These are phyloP conservation scores for Thalassiosira exigua DNA, from an alignment of 352 stramenopile species.

Conservation along the genomic window DNA sequence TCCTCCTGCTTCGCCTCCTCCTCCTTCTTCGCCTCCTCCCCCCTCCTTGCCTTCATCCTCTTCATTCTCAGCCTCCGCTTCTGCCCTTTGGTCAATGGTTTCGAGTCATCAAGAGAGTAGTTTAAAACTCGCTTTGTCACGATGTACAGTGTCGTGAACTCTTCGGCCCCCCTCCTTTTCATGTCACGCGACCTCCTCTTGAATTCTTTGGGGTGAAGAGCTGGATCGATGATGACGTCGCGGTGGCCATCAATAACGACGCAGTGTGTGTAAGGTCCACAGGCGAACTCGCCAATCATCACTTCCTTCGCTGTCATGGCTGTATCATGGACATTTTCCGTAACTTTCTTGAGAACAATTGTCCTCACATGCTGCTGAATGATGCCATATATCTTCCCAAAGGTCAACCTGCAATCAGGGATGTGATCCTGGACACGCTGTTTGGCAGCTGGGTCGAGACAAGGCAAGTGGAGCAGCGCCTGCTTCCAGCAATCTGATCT, in stretches of 20 bases:
- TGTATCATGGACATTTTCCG: background rate
- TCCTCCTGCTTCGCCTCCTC: background rate
- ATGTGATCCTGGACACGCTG: background rate
- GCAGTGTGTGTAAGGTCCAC: background rate
- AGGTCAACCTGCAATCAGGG: background rate
- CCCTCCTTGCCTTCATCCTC: background rate
- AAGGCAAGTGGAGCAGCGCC: background rate
- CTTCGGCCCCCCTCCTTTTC: background rate
- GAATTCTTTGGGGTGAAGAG: background rate
- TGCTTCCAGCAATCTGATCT: background rate
- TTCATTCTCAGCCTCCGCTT: background rate
- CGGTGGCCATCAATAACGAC: background rate
- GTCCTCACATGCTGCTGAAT: background rate
- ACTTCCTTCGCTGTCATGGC: background rate
- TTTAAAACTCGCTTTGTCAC: background rate
- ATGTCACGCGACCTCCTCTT: background rate
- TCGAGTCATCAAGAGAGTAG: too few relatives aligned
- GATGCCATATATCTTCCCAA: background rate
- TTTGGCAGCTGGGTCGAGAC: background rate
- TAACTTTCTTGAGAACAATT: constrained; percentile 8
- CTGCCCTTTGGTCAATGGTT: background rate
- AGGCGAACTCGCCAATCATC: background rate
- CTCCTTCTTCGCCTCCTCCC: background rate
- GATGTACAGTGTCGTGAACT: background rate
- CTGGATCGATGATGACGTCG: constrained; percentile 1